Conservation (phyloP, 2,329 filamentous ascomycete species). For the Calonectria crousiana region DNA sequence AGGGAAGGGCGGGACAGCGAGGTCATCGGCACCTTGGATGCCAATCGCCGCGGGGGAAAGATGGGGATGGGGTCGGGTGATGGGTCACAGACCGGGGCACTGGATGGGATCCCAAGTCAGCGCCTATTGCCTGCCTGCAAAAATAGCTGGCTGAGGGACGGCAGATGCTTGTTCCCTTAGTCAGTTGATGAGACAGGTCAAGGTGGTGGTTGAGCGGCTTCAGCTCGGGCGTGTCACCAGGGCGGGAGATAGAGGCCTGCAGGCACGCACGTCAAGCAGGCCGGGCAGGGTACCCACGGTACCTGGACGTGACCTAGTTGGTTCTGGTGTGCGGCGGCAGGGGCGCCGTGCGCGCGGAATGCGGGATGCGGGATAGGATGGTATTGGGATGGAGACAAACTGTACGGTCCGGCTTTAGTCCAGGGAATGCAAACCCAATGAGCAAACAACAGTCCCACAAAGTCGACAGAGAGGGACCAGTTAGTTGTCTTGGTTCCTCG, state of each 20-base stretch:
- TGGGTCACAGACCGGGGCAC: constrained; percentile 40
- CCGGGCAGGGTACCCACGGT: constrained; percentile 36
- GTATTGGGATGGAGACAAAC: background rate
- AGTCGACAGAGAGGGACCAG: background rate
- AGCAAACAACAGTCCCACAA: background rate
- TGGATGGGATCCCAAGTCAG: constrained; percentile 36
- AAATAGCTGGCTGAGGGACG: constrained; percentile 17
- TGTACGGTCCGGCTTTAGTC: background rate
- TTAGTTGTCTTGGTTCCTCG: background rate
- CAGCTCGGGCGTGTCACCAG: constrained; percentile 21
- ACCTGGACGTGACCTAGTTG: constrained; percentile 40
- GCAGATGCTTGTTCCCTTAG: constrained; percentile 23
- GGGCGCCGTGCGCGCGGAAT: constrained; percentile 23
- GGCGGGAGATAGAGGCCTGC: constrained; percentile 26
- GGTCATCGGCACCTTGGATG: constrained; percentile 46
- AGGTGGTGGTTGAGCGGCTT: constrained; percentile 17
- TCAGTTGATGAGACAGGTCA: constrained; percentile 27
- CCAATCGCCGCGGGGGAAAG: constrained; percentile 42
- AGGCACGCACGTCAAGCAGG: constrained; percentile 25
- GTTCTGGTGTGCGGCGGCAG: constrained; percentile 15
- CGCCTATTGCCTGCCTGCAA: constrained; percentile 31
- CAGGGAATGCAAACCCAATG: constrained; percentile 1
- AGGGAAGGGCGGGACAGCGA: constrained; percentile 39
- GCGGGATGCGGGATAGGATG: constrained; percentile 23
- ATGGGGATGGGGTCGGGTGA: constrained; percentile 46